phyloP scores from a whole-genome alignment of 208 protist genomes.

The Crithidia fasciculata region DNA sequence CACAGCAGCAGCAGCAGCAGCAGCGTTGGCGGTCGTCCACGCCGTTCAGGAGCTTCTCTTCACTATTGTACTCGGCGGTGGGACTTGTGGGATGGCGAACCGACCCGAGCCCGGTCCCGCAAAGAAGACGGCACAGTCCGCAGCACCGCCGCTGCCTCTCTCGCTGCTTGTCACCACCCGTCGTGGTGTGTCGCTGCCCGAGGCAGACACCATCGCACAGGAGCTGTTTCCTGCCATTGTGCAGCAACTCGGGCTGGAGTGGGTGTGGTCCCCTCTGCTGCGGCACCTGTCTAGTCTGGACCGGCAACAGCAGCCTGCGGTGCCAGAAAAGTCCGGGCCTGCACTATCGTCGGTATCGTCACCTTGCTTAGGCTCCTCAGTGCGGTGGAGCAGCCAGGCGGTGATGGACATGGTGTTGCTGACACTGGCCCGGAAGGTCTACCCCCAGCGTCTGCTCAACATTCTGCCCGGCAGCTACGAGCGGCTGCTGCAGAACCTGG shows the following conservation, averaged over 20 bases:
- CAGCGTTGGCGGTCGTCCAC: constrained; percentile 39
- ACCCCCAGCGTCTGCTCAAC: constrained; percentile 61
- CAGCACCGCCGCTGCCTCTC: neutral
- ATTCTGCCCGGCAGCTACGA: constrained; percentile 76
- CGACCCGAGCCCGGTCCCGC: constrained; percentile 22
- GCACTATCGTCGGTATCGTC: constrained; percentile 2
- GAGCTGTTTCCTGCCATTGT: constrained; percentile 66
- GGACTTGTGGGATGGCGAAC: constrained; percentile 35
- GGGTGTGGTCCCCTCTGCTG: constrained; percentile 80
- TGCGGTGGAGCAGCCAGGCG: constrained; percentile 48
- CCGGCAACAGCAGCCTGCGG: constrained; percentile 35
- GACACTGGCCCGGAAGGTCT: constrained; percentile 54
- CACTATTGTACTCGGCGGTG: constrained; percentile 46
- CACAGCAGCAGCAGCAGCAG: neutral
- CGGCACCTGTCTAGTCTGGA: constrained; percentile 56
- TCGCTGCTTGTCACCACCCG: constrained; percentile 33
- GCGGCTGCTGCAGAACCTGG: constrained; percentile 37
- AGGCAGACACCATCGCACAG: constrained; percentile 65
- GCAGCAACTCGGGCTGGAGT: constrained; percentile 83
- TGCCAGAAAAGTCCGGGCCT: too few relatives aligned
- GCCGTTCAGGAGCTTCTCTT: constrained; percentile 72
- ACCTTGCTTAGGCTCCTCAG: neutral
- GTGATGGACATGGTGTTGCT: constrained; percentile 59
- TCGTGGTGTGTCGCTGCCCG: constrained; percentile 52
- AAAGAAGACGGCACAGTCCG: neutral